Percentiles rank a stretch among this genome's conserved stretches.
phyloP scores from a whole-genome alignment of 148 eudicot species.

The Vaccinium corymbosum region DNA sequence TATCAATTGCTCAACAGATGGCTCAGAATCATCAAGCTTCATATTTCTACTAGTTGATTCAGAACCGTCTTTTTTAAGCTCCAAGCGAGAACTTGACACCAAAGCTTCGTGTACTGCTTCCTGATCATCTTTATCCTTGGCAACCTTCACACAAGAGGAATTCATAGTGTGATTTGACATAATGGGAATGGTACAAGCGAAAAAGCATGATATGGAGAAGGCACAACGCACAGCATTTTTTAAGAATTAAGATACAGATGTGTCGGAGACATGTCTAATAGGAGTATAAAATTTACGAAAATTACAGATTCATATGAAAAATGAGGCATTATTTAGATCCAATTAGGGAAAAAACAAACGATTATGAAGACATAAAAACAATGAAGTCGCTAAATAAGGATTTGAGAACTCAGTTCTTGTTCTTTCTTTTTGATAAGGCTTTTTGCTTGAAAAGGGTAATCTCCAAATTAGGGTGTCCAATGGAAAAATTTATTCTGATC shows the following conservation, averaged over 20 bases:
- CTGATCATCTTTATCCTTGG: constrained; percentile 8
- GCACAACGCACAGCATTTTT: not conserved
- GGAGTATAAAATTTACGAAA: not conserved
- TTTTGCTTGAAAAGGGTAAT: not conserved
- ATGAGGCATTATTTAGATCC: not conserved
- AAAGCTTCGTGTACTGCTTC: not conserved
- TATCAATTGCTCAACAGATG: not conserved
- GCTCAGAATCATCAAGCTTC: not conserved
- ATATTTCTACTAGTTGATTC: not conserved
- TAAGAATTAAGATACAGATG: not conserved
- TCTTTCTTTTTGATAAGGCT: not conserved
- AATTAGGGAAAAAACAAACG: not conserved
- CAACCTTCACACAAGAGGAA: constrained; percentile 7
- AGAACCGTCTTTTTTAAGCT: not conserved
- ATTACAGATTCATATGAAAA: not conserved
- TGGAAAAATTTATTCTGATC: not conserved
- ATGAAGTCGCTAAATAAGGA: not conserved
- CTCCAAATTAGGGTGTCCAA: not conserved
- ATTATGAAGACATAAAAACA: not conserved
- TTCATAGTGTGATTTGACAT: not conserved
- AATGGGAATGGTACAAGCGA: not conserved
- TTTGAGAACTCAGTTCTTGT: not conserved
- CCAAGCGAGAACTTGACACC: not conserved
- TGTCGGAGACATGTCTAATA: not conserved
- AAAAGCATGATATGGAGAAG: not conserved